phyloP scores from a whole-genome alignment of 1,139 yeast genomes.

The Komagataea norvegica region DNA sequence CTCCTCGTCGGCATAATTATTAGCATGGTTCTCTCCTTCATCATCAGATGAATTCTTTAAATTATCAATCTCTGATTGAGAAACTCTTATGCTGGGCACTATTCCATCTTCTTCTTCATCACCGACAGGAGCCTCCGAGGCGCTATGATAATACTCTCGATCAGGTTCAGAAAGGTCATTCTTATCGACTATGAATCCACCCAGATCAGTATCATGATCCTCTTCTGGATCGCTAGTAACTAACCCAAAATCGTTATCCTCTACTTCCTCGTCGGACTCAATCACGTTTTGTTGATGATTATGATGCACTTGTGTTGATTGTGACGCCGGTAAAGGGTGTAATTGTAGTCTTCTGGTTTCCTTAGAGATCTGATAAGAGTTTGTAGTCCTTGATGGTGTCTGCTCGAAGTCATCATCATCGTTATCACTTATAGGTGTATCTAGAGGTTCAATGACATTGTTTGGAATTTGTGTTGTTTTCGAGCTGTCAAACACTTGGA shows the following conservation, averaged over 20 bases:
- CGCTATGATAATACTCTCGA: slow-evolving; percentile 10
- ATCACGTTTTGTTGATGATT: neutral
- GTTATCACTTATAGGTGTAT: neutral
- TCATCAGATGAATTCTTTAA: slow-evolving; percentile 7
- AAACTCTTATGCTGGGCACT: slow-evolving; percentile 7
- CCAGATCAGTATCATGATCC: slow-evolving; percentile 23
- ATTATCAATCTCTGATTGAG: slow-evolving; percentile 11
- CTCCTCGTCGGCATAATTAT: neutral
- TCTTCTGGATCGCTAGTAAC: slow-evolving; percentile 24
- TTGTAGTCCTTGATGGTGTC: neutral
- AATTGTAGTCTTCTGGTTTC: no score
- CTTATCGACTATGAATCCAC: slow-evolving; percentile 20
- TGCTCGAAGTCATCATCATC: neutral
- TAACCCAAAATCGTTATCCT: slow-evolving; percentile 19
- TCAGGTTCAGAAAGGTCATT: slow-evolving; percentile 12
- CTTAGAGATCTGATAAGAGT: neutral
- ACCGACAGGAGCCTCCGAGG: slow-evolving; percentile 7
- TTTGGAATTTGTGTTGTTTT: neutral
- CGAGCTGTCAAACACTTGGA: slow-evolving; percentile 8
- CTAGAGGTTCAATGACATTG: neutral
- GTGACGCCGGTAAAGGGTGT: no score
- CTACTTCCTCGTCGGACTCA: slow-evolving; percentile 18
- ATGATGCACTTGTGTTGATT: neutral
- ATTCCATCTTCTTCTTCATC: slow-evolving; percentile 8
- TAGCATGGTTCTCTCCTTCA: slow-evolving; percentile 4